These are phyloP conservation scores for Stenocarpella maydis DNA, from an alignment of 2,329 filamentous ascomycete species.

Conservation along the genomic window DNA sequence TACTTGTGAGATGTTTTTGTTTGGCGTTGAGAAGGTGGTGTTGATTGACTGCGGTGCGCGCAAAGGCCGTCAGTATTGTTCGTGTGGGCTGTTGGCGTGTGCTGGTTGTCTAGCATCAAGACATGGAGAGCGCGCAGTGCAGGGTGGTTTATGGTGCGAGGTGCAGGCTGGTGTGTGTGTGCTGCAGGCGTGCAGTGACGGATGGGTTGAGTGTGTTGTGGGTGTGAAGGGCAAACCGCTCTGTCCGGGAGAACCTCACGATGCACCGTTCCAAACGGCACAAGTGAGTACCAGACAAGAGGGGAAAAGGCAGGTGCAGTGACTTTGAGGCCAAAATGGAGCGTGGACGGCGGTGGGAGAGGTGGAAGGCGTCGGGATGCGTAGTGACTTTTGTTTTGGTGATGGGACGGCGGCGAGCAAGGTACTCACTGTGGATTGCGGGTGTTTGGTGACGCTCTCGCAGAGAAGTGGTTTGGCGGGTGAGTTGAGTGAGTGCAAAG, in stretches of 20 bases:
- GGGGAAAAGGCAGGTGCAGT: constrained; percentile 22
- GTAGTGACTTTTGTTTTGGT: constrained; percentile 51
- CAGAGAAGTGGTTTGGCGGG: constrained; percentile 30
- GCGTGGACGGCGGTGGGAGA: constrained; percentile 29
- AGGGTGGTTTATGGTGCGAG: constrained; percentile 30
- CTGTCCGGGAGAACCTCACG: constrained; percentile 19
- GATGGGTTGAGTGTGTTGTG: constrained; percentile 33
- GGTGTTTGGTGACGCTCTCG: constrained; percentile 31
- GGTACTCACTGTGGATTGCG: constrained; percentile 33
- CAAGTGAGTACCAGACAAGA: constrained; percentile 20
- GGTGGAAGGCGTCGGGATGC: constrained; percentile 15
- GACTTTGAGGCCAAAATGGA: constrained; percentile 13
- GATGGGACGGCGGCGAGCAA: constrained; percentile 33
- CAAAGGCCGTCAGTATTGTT: constrained; percentile 31
- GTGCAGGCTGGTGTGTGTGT: constrained; percentile 32
- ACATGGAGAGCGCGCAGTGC: background rate
- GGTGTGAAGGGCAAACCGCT: constrained; percentile 25
- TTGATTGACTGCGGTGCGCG: constrained; percentile 42
- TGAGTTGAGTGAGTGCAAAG: constrained; percentile 27
- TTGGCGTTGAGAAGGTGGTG: constrained; percentile 34
- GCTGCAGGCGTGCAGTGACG: constrained; percentile 19
- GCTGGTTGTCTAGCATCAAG: constrained; percentile 1
- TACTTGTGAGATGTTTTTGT: constrained; percentile 46
- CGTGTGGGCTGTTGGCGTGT: background rate
- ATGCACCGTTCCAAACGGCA: constrained; percentile 18